These are phyloP conservation scores for Aspergillus nomiae DNA, from an alignment of 2,329 filamentous ascomycete genomes.

Conservation along the genomic window DNA sequence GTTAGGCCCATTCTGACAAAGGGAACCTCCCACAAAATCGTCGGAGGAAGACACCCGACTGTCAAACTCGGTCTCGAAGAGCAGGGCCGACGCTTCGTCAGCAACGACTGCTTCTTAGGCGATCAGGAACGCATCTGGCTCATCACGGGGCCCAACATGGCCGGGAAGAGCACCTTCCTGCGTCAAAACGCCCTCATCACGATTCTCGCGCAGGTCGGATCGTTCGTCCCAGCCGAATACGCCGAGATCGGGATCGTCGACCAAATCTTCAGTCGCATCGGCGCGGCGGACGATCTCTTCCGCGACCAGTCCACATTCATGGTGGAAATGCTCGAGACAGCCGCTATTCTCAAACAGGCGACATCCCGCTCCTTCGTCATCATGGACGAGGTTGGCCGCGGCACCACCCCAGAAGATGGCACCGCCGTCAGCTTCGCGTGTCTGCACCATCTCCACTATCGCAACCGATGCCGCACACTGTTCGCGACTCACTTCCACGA, in stretches of 20 bases:
- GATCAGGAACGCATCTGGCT: constrained; percentile 70
- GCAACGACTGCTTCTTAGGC: constrained; percentile 85
- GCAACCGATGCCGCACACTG: constrained; percentile 76
- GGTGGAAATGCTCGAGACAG: constrained; percentile 98
- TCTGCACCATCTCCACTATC: constrained; percentile 76
- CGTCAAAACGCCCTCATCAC: constrained; percentile 94
- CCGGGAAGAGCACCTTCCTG: constrained; percentile 92
- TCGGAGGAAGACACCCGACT: constrained; percentile 87
- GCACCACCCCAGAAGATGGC: constrained; percentile 91
- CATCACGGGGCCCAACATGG: constrained; percentile 92
- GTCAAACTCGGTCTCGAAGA: constrained; percentile 81
- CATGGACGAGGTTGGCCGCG: constrained; percentile 96
- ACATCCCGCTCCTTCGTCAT: constrained; percentile 87
- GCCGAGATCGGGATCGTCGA: constrained; percentile 91
- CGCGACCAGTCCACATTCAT: constrained; percentile 96
- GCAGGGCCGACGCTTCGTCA: constrained; percentile 78
- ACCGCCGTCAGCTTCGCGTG: constrained; percentile 87
- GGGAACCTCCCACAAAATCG: constrained; percentile 68
- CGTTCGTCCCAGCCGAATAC: constrained; percentile 85
- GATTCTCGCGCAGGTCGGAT: constrained; percentile 88
- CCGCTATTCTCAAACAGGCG: constrained; percentile 81
- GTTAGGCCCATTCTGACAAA: constrained; percentile 72
- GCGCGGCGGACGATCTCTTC: constrained; percentile 93
- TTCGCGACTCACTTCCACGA: constrained; percentile 96
- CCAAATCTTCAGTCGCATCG: constrained; percentile 89